Evolutionary conservation across 768 basidiomycete genomes (phyloP).

Genomic region (Pleurotus cornucopiae): DNA sequence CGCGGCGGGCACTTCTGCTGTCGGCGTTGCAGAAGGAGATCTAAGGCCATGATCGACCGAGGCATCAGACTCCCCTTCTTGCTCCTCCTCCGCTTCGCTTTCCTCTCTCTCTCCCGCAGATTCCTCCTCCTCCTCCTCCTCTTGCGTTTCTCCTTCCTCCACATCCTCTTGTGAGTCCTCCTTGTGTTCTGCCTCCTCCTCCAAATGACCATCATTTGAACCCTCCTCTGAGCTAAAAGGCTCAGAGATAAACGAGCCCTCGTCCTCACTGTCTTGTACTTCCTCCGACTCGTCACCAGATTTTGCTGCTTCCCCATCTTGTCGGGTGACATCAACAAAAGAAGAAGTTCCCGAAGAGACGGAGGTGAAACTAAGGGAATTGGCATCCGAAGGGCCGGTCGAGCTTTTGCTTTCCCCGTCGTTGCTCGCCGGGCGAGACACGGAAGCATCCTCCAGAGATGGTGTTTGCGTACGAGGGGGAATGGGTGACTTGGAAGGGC

Average conservation of each 20-base stretch:
- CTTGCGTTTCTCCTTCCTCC: constrained; percentile 10
- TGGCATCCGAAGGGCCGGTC: constrained; percentile 14
- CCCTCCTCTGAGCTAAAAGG: constrained; percentile 21
- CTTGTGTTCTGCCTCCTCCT: constrained; percentile 13
- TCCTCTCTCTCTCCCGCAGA: constrained; percentile 10
- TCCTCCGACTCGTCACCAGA: constrained; percentile 28
- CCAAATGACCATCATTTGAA: constrained; percentile 22
- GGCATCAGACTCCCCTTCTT: constrained; percentile 10
- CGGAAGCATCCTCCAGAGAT: too few species aligned
- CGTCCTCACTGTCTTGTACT: constrained; percentile 21
- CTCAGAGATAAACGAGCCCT: constrained; percentile 21
- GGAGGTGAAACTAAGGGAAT: constrained; percentile 34
- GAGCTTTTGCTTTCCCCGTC: too few species aligned
- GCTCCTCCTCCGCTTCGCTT: constrained; percentile 13
- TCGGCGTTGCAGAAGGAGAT: constrained; percentile 58
- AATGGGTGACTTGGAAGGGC: too few species aligned
- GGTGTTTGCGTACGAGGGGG: too few species aligned
- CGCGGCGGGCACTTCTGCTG: constrained; percentile 40
- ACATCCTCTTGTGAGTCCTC: constrained; percentile 3
- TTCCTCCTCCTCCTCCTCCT: constrained; percentile 13
- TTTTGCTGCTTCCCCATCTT: constrained; percentile 21
- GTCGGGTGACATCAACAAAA: constrained; percentile 39
- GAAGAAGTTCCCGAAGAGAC: constrained; percentile 41
- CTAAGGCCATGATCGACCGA: constrained; percentile 26
- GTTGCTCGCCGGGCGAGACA: too few species aligned